phyloP scores from a whole-genome alignment of 2,329 filamentous ascomycete genomes.

The Monilinia laxa region DNA sequence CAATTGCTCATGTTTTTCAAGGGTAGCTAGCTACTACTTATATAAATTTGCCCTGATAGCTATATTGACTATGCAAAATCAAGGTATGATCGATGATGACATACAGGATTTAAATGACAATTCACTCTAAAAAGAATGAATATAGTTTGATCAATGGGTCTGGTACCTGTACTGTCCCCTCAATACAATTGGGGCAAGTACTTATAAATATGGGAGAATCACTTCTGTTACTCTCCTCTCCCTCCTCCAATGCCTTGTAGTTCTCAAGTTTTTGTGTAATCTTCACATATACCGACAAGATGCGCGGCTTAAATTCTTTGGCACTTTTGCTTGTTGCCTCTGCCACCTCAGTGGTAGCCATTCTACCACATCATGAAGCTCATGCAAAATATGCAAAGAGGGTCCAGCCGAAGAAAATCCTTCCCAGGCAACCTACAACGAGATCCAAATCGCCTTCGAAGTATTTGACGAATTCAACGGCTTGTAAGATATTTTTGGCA shows the following conservation, averaged over 20 bases:
- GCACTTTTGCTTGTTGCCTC: constrained; percentile 18
- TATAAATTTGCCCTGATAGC: neutral
- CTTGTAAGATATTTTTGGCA: constrained; percentile 23
- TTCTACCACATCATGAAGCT: constrained; percentile 3
- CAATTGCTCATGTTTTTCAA: neutral
- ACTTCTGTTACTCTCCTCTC: neutral
- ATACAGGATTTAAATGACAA: constrained; percentile 1
- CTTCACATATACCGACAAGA: neutral
- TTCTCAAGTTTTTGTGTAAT: neutral
- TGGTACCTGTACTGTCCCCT: neutral
- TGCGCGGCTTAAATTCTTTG: constrained; percentile 15
- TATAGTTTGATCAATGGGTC: neutral
- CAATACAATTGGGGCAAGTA: neutral
- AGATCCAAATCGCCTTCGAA: constrained; percentile 25
- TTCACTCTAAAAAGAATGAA: too few relatives aligned
- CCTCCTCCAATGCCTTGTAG: neutral
- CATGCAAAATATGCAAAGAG: constrained; percentile 23
- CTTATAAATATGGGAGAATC: constrained; percentile 1
- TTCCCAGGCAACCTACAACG: constrained; percentile 24
- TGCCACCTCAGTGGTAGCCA: neutral
- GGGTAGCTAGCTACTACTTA: constrained; percentile 1
- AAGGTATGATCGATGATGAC: neutral
- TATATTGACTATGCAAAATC: neutral
- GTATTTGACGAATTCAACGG: constrained; percentile 30
- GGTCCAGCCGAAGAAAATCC: constrained; percentile 16